These are phyloP conservation scores for Leccinum ochraceum DNA, from an alignment of 768 basidiomycete genomes.

Conservation along the genomic window DNA sequence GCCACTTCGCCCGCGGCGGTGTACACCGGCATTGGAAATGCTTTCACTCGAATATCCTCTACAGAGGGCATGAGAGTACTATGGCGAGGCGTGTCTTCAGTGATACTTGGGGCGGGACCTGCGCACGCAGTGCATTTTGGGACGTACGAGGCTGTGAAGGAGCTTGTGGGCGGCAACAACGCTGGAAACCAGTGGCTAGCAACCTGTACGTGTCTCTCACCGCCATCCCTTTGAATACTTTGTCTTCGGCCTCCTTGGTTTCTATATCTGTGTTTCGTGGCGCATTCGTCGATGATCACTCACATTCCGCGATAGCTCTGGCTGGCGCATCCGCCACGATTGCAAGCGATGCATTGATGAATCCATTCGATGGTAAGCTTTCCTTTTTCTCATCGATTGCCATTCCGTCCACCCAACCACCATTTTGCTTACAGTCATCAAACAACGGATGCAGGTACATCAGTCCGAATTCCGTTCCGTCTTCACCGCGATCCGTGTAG, in stretches of 20 bases:
- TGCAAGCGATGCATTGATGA: conserved; percentile 97
- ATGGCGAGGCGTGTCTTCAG: conserved; percentile 96
- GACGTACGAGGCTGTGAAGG: conserved; percentile 92
- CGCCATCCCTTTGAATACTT: conserved; percentile 1
- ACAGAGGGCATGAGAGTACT: conserved; percentile 90
- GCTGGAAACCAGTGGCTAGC: conserved; percentile 80
- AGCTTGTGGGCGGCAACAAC: conserved; percentile 83
- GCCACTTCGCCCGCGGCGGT: conserved; percentile 81
- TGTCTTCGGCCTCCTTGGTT: conserved; percentile 2
- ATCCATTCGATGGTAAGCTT: conserved; percentile 93
- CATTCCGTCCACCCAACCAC: conserved; percentile 12
- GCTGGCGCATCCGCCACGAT: conserved; percentile 96
- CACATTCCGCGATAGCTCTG: conserved; percentile 55
- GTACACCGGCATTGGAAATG: conserved; percentile 89
- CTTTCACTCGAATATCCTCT: conserved; percentile 88
- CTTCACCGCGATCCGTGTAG: conserved; percentile 77
- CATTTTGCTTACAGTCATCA: conserved; percentile 72
- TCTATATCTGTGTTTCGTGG: not conserved
- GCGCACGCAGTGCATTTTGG: conserved; percentile 99
- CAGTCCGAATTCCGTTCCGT: conserved; percentile 90
- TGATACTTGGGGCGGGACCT: conserved; percentile 95
- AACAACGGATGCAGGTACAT: conserved; percentile 99
- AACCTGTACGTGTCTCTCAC: conserved; percentile 63
- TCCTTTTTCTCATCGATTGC: conserved; percentile 1
- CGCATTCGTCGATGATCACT: conserved; percentile 7